Percentiles rank a stretch among this genome's conserved stretches.
Conservation (phyloP, 345 rosid species). For the Anacardium occidentale region DNA sequence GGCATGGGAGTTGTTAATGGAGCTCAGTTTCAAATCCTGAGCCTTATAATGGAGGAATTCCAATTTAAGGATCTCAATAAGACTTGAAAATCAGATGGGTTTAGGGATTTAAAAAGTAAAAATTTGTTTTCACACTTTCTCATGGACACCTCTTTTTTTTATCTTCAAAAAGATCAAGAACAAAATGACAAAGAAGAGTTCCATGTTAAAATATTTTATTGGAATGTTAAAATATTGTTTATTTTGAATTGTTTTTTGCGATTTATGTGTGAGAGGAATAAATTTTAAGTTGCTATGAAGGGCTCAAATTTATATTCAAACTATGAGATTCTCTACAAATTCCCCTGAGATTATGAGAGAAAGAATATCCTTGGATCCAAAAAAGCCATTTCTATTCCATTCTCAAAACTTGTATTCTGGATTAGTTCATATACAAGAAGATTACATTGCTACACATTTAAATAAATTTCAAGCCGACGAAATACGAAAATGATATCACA, state of each 20-base stretch:
- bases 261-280: not conserved
- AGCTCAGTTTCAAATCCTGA: constrained; percentile 15
- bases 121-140: constrained; percentile 28
- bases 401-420: constrained; percentile 28
- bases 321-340: constrained; percentile 18
- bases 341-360: constrained; percentile 2
- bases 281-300: constrained; percentile 12
- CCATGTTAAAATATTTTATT: constrained; percentile 27
- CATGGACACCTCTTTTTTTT: constrained; percentile 7
- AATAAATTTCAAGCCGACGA: too few relatives aligned
- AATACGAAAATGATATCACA: too few relatives aligned
- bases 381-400: constrained; percentile 34
- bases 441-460: too few relatives aligned
- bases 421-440: not conserved
- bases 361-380: constrained; percentile 25
- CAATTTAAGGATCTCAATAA: constrained; percentile 32
- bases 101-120: constrained; percentile 23
- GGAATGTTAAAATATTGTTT: not conserved
- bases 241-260: constrained; percentile 29
- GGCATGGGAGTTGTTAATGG: constrained; percentile 17
- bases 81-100: constrained; percentile 26
- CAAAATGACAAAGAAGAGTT: constrained; percentile 46
- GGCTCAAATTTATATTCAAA: constrained; percentile 31
- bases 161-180: constrained; percentile 28
- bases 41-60: constrained; percentile 16